Evolutionary conservation across 108 stramenopile genomes (phyloP), one percentile per base, ranked within the genome.

Genomic region (Seminavis robusta): DNA sequence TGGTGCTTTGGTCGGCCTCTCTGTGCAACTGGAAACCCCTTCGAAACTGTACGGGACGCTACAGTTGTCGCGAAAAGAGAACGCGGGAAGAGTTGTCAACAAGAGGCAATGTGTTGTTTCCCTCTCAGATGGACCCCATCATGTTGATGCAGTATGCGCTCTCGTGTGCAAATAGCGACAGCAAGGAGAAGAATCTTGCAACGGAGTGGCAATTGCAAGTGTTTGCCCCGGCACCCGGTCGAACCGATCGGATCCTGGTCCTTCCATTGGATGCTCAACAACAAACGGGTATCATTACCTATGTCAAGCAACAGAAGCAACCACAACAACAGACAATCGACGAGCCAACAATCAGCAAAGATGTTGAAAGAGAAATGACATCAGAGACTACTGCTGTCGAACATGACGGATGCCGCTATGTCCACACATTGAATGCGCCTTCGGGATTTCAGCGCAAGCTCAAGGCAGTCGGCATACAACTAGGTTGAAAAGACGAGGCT

Each of bases 361-460:
- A n/a, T n/a, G n/a, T n/a, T n/a, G n/a, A n/a, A n/a, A n/a, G n/a
- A n/a, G n/a, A n/a, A n/a, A n/a, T n/a, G n/a, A n/a, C n/a, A n/a
- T n/a, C n/a, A n/a, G n/a, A n/a, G n/a, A n/a, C n/a, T n/a, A n/a
- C n/a, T n/a, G n/a, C n/a, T n/a, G n/a, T n/a, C n/a, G 20, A 55
- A 28, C 31, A 51, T 32, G 56, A 23, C 6, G 54, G 15, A 15
- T 20, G 20, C 17, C 61, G 59, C 23, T 78, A 61, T 47, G 77
- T 78, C 21, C 77, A 78, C 39, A 78, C 77, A 43, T 36, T 78
- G 41, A 78, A 78, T 49, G 52, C 72, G 11, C 29, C 28, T 4
- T 73, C 71, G 64, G 77, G 77, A 30, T 78, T 78, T 63, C 49
- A 41, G 33, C 56, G 77, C 15, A 78, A 78, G 48, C 52, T 78